Base-by-base conservation (phyloP, 129 eudicot genomes). In the Artemisia tridentata region DNA sequence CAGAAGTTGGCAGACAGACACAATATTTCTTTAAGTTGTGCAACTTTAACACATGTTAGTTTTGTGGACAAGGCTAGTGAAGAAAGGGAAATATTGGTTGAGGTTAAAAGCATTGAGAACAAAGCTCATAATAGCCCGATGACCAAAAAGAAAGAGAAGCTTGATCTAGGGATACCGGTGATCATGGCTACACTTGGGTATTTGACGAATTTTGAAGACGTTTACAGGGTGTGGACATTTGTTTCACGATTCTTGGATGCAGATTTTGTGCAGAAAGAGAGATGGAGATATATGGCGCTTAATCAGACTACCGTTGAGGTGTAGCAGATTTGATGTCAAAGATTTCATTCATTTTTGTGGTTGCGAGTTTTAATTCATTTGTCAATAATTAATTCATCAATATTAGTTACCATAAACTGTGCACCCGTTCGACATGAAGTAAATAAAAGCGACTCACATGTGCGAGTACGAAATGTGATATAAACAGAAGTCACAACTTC, bases 201-300 rank as follows among this genome's bases (percentile, higher is more conserved):
- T 63, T 63, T 93, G 81, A 85, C 82, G 15, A 87, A 87, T 74
- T 89, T 89, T 73, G 95, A 89, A 45, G 98, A 93, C 65, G 75
- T 81, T 75, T 85, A 86, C 51, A 84, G 75, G 65, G 47, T 89
- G n/a, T 89, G 98, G 98, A 78, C 53, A 23, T 93, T 93, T 50
- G 85, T 83, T 56, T 73, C 98, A 1, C 67, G 82, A 65, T 93
- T 89, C 73, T 68, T 89, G 80, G 96, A 93, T 89, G 96, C 98
- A 7, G 98, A 89, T 83, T 89, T 83, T 78, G 96, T 89, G 62
- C 96, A 92, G 89, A 92, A 89, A 78, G 98, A 92, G 69, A 71
- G 89, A 38, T 89, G 98, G 98, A 88, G 96, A 64, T 92, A 92
- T 70, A 84, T 63, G 87, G 96, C 91, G 67, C 87, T 92, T 73